Conservation (phyloP, 306 rosid species). For the Ammopiptanthus mongolicus region DNA sequence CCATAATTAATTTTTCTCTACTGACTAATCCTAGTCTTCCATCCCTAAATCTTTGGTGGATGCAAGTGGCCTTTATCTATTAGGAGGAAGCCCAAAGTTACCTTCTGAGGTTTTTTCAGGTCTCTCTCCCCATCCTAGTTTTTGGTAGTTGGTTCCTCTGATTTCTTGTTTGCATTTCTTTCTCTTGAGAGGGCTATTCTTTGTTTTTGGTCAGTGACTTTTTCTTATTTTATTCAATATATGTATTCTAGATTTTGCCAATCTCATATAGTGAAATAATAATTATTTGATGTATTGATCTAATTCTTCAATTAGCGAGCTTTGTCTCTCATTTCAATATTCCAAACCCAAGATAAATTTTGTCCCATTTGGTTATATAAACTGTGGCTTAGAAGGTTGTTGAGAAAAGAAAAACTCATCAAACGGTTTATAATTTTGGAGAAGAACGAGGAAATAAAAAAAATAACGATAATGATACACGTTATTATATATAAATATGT, state of each 20-base stretch:
- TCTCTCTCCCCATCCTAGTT: constrained; percentile 12
- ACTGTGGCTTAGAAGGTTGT: background rate
- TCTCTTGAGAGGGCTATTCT: constrained; percentile 4
- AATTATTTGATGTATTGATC: background rate
- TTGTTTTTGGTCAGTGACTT: constrained; percentile 20
- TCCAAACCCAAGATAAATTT: background rate
- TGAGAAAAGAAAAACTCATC: background rate
- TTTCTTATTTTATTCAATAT: background rate
- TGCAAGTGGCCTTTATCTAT: background rate
- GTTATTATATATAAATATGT: no score
- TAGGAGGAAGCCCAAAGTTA: background rate
- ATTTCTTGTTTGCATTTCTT: constrained; percentile 22
- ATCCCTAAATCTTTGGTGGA: background rate
- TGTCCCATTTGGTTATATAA: background rate
- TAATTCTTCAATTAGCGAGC: background rate
- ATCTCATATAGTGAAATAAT: background rate
- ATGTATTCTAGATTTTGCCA: background rate
- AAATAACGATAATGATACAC: no score
- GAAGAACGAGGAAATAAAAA: background rate
- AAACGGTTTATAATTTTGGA: background rate
- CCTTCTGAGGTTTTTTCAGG: constrained; percentile 9
- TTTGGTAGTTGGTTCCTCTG: constrained; percentile 8
- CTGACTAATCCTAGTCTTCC: background rate
- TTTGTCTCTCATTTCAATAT: background rate
- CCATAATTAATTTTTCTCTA: background rate